Conservation (phyloP, 208 protist species). For the Leishmania martiniquensis region DNA sequence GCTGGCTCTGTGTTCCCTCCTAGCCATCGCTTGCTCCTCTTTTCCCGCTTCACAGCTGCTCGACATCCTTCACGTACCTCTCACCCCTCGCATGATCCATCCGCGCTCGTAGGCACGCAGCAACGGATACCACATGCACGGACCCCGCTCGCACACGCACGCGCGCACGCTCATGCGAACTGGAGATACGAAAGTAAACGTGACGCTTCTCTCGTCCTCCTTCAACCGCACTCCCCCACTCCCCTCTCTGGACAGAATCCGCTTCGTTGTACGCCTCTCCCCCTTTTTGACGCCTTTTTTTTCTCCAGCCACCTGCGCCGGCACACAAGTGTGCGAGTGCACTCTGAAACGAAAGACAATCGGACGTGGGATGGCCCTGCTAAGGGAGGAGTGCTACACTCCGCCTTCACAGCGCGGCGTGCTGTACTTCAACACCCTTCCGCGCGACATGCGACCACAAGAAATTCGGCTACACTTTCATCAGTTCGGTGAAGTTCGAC, state of each 20-base stretch:
- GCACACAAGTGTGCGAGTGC: background rate
- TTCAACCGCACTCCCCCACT: background rate
- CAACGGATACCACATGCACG: background rate
- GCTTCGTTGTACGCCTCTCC: background rate
- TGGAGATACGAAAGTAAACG: background rate
- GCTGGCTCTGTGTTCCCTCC: background rate
- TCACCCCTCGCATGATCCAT: background rate
- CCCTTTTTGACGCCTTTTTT: background rate
- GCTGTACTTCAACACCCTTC: conserved; percentile 76
- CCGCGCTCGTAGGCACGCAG: background rate
- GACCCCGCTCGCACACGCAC: conserved; percentile 1
- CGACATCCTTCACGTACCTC: background rate
- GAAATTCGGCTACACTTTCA: conserved; percentile 77
- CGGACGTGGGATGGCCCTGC: conserved; percentile 10
- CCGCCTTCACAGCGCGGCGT: conserved; percentile 61
- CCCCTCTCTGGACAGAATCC: background rate
- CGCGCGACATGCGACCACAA: conserved; percentile 76
- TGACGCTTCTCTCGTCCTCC: background rate
- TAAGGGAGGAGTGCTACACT: conserved; percentile 30
- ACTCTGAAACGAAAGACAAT: background rate
- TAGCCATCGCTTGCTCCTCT: background rate
- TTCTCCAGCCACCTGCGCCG: background rate
- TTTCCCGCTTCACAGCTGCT: background rate
- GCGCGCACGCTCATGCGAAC: conserved; percentile 5
- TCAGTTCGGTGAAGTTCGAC: conserved; percentile 62